Evolutionary conservation across 805 yeast genomes (phyloP).

Genomic region (Kazachstania africana): DNA sequence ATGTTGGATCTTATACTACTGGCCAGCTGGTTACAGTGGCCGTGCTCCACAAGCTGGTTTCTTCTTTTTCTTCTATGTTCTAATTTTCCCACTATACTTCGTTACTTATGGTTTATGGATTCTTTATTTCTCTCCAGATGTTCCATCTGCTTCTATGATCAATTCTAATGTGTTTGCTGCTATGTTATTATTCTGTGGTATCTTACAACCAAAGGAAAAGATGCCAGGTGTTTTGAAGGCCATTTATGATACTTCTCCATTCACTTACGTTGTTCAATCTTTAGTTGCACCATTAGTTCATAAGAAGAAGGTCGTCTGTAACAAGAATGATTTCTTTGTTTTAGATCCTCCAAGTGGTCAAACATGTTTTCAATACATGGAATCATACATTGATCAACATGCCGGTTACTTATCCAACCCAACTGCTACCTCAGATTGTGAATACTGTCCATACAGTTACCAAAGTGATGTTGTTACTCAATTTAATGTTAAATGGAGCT

Average conservation of each 20-base stretch:
- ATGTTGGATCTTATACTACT: constrained; percentile 36
- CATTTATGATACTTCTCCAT: constrained; percentile 36
- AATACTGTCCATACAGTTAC: constrained; percentile 42
- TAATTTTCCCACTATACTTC: constrained; percentile 40
- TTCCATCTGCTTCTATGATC: constrained; percentile 32
- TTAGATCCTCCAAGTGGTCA: constrained; percentile 36
- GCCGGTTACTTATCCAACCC: constrained; percentile 37
- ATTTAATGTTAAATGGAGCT: constrained; percentile 30
- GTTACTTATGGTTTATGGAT: constrained; percentile 44
- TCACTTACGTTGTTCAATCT: constrained; percentile 36
- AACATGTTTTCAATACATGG: constrained; percentile 38
- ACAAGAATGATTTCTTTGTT: constrained; percentile 26
- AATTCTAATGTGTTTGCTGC: constrained; percentile 39
- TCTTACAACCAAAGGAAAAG: constrained; percentile 32
- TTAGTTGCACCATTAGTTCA: constrained; percentile 32
- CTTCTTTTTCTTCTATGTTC: constrained; percentile 36
- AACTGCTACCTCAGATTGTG: constrained; percentile 40
- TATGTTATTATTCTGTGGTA: constrained; percentile 44
- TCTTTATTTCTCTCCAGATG: constrained; percentile 33
- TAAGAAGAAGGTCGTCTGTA: constrained; percentile 29
- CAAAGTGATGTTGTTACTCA: constrained; percentile 50
- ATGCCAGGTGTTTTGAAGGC: constrained; percentile 40
- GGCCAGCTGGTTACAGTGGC: constrained; percentile 34
- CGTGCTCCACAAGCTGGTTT: constrained; percentile 40
- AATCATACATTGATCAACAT: constrained; percentile 22